phyloP scores from a whole-genome alignment of 768 basidiomycete genomes.

The Brasilioporus rufonigricans region DNA sequence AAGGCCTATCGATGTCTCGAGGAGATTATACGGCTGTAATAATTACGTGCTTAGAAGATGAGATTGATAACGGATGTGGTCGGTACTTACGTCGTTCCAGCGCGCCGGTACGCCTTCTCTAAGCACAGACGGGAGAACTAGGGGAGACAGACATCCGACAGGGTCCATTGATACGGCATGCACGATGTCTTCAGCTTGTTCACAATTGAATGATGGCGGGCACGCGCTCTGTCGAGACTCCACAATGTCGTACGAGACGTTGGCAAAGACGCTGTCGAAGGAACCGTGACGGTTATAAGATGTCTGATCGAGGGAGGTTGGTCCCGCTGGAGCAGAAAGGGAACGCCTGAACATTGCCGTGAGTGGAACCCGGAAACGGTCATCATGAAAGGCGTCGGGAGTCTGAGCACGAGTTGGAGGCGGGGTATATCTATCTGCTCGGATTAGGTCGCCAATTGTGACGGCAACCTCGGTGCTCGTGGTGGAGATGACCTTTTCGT shows the following conservation, averaged over 20 bases:
- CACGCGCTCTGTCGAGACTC: constrained; percentile 18
- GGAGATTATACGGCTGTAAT: constrained; percentile 33
- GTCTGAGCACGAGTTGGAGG: constrained; percentile 28
- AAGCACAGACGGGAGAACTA: constrained; percentile 32
- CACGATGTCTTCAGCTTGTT: constrained; percentile 22
- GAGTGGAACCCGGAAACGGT: constrained; percentile 47
- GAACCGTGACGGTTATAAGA: constrained; percentile 22
- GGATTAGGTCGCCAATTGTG: background rate
- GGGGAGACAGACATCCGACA: constrained; percentile 28
- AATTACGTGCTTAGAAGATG: constrained; percentile 19
- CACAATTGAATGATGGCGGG: constrained; percentile 10
- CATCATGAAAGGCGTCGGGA: constrained; percentile 23
- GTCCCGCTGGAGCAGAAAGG: constrained; percentile 51
- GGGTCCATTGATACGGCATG: constrained; percentile 23
- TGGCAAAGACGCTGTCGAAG: constrained; percentile 30
- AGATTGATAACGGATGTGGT: constrained; percentile 10
- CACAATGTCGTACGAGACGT: constrained; percentile 30
- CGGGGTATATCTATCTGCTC: background rate
- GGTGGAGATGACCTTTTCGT: constrained; percentile 5
- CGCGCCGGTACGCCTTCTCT: constrained; percentile 30
- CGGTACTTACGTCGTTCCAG: constrained; percentile 33
- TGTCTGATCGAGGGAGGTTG: constrained; percentile 9
- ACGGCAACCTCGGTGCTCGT: background rate
- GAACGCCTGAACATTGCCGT: constrained; percentile 68
- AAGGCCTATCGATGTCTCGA: constrained; percentile 31